Evolutionary conservation across 2,329 filamentous ascomycete genomes (phyloP), one percentile per base, ranked within the genome.

Genomic region (Aspergillus sp.): DNA sequence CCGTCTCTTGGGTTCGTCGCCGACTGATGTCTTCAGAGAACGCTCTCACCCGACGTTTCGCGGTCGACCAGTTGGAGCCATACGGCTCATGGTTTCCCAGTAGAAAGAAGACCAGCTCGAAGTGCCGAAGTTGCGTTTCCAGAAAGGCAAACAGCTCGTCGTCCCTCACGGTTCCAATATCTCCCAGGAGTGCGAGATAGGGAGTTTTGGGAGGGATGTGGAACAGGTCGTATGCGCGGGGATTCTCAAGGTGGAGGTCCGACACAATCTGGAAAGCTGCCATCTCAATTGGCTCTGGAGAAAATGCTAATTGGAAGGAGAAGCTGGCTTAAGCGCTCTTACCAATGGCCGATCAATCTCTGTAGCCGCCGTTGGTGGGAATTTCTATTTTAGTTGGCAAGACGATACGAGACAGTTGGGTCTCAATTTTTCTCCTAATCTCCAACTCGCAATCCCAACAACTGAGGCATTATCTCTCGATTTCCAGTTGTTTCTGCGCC

Each of bases 41-140:
- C n/a, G 58, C 46, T 14, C 55, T 40, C 2, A 75, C 31, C 17
- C 57, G 57, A 9, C 58, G 55, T 37, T 63, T 67, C 6, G 62
- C 67, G 2, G 66, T 60, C 2, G 31, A 17, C 70, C 72, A 74
- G 46, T 52, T 70, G 39, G 66, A 68, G 31, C 70, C 64, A 61
- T 81, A 85, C 0, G 82, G 74, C 64, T 87, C 84, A 64, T 86
- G 83, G 62, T 86, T 86, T 0, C 84, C 83, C 0, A 79, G 67
- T 0, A 86, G 73, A 31, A 84, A 75, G 41, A 86, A 76, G 1
- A 86, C 79, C 2, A 73, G 66, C 5, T 71, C 66, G 62, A 85
- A 86, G 6, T 77, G 70, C 2, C 40, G 33, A 3, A 86, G 76
- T 62, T 85, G 83, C 2, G 61, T 64, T 12, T 66, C 72, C 9